A percentile compares a stretch with the other conserved stretches of the same genome.
These are phyloP conservation scores for Scutellaria galericulata DNA, from an alignment of 257 asterid species.

Conservation along the genomic window DNA sequence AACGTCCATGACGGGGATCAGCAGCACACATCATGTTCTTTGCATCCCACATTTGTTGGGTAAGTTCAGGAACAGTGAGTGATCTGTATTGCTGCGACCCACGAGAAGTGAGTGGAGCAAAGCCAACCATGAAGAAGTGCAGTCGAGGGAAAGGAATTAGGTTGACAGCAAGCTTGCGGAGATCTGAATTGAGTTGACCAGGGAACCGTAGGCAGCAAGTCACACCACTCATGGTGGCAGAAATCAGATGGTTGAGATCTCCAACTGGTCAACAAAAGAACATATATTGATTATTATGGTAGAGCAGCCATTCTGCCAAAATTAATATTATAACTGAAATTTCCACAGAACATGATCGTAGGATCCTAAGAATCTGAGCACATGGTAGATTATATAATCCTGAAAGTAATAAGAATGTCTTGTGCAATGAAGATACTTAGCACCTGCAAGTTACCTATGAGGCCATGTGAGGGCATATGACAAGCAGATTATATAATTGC, in stretches of 20 bases:
- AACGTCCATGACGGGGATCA: conserved; percentile 54
- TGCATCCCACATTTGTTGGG: conserved; percentile 58
- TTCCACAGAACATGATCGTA: neutral
- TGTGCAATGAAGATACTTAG: neutral
- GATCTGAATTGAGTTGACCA: conserved; percentile 54
- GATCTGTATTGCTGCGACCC: conserved; percentile 58
- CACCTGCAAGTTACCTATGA: conserved; percentile 7
- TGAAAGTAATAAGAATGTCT: conserved; percentile 1
- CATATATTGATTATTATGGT: neutral
- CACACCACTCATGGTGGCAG: conserved; percentile 66
- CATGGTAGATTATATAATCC: neutral
- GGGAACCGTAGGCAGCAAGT: conserved; percentile 60
- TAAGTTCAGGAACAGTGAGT: conserved; percentile 54
- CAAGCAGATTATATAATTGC: neutral
- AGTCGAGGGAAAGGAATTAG: conserved; percentile 54
- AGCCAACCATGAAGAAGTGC: conserved; percentile 58
- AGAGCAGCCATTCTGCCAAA: neutral
- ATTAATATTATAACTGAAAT: neutral
- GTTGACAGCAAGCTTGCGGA: conserved; percentile 57
- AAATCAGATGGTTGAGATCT: conserved; percentile 57
- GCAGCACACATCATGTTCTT: conserved; percentile 56
- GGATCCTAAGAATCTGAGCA: conserved; percentile 24
- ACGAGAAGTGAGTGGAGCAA: conserved; percentile 55
- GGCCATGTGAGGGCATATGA: conserved; percentile 5
- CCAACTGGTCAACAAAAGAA: conserved; percentile 43